Evolutionary conservation across 352 stramenopile species (phyloP).

Genomic region (Phytophthora citrophthora): DNA sequence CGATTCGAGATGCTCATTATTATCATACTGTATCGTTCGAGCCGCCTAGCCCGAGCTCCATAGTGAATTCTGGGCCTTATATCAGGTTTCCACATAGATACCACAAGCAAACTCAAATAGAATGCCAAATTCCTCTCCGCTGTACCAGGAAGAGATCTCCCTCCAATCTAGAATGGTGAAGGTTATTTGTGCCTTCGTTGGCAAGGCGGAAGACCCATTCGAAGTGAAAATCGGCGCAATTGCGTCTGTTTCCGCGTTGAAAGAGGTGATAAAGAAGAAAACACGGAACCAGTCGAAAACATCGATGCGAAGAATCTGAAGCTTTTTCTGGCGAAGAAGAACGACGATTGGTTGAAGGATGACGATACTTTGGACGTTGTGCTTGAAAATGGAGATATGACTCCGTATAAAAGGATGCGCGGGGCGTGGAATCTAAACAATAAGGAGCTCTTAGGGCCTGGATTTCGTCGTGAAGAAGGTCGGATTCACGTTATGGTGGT

Average conservation of each 20-base stretch:
- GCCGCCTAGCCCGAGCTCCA: too few species aligned
- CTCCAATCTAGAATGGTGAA: too few species aligned
- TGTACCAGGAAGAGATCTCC: too few species aligned
- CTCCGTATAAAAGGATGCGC: neutral
- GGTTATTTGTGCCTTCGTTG: neutral
- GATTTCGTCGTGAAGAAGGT: neutral
- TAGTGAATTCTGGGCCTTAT: too few species aligned
- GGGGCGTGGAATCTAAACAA: neutral
- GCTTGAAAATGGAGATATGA: neutral
- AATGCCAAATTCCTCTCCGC: too few species aligned
- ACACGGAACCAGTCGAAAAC: neutral
- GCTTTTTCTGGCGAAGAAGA: slow-evolving; percentile 11
- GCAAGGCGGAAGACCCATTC: neutral
- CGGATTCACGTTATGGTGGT: neutral
- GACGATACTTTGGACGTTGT: neutral
- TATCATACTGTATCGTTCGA: too few species aligned
- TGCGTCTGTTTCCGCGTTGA: neutral
- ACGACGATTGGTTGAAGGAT: neutral
- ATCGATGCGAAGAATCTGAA: neutral
- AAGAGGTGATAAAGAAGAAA: neutral
- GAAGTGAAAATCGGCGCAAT: slow-evolving; percentile 41
- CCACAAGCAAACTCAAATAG: too few species aligned
- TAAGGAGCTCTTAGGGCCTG: neutral
- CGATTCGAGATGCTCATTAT: too few species aligned
- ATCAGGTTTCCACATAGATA: too few species aligned